phyloP scores from a whole-genome alignment of 78 protist genomes.

The Isochrysis galbana region DNA sequence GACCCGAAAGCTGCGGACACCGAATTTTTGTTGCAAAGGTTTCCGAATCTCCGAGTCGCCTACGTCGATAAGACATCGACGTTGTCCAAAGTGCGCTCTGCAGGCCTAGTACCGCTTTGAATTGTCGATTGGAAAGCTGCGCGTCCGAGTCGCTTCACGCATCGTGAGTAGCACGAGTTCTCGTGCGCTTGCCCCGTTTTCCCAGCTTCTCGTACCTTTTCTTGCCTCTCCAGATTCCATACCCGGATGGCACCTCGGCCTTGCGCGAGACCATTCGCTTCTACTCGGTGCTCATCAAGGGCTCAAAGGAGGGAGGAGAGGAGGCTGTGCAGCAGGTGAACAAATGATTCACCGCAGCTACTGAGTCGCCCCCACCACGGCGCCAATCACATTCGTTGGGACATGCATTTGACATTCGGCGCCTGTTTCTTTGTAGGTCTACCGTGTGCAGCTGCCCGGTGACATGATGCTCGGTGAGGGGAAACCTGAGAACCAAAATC shows the following conservation, averaged over 20 bases:
- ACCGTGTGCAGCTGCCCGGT: slow-evolving; percentile 50
- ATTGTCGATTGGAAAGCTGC: too few species aligned
- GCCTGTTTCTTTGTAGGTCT: too few species aligned
- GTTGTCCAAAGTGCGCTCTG: not conserved
- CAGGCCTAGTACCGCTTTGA: too few species aligned
- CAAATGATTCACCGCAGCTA: too few species aligned
- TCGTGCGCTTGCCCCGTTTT: too few species aligned
- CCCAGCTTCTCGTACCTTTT: too few species aligned
- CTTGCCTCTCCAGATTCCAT: too few species aligned
- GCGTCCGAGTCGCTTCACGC: too few species aligned
- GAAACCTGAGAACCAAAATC: slow-evolving; percentile 55
- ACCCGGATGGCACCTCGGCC: not conserved
- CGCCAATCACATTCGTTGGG: too few species aligned
- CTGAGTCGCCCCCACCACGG: too few species aligned
- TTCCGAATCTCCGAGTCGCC: slow-evolving; percentile 40
- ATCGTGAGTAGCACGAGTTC: too few species aligned
- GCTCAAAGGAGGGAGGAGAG: not conserved
- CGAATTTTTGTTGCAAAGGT: slow-evolving; percentile 4
- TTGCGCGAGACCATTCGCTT: not conserved
- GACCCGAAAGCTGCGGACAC: slow-evolving; percentile 39
- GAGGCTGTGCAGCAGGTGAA: slow-evolving; percentile 11
- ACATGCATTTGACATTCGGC: too few species aligned
- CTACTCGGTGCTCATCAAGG: slow-evolving; percentile 3
- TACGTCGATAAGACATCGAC: slow-evolving; percentile 29
- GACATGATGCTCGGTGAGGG: slow-evolving; percentile 45